Evolutionary conservation across 306 rosid species (phyloP), one percentile per base, ranked within the genome.

Genomic region (Vigna angularis): DNA sequence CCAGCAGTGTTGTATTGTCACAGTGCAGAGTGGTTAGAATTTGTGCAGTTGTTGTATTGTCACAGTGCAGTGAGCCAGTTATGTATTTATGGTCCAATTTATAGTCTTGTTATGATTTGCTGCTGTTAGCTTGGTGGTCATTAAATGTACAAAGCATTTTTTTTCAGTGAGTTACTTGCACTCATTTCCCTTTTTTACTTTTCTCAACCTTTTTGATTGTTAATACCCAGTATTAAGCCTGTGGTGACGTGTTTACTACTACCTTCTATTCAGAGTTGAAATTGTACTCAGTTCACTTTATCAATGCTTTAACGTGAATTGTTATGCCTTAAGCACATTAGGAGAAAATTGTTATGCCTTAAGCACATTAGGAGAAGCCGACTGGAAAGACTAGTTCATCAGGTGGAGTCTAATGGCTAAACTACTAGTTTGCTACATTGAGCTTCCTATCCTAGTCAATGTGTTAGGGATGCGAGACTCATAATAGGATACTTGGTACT

Each of bases 1-100:
- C 59, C 58, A 28, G 34, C 20, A 53, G 11, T 4, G 7, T 13
- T 65, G 28, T 50, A 24, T 1, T 50, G 9, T 52, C 40, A 51
- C 49, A 42, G 49, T 20, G 57, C 55, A 28, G 17, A 20, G 12
- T 16, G 44, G 32, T 15, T 17, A 17, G 44, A 56, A 12, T 30
- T 72, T 5, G 13, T 59, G n/a, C 56, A 65, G 14, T 34, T 65
- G 64, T 13, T 65, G 42, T 50, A 24, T 1, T 50, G 9, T 38
- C 40, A 51, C 49, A 42, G 49, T 20, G 57, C 18, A 24, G 58
- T 58, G 36, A 40, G 3, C 50, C 40, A 48, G 34, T 71, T 55
- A 11, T 52, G 50, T 45, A 71, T 26, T 38, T 42, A n/a, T 66
- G 18, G 44, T 79, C 42, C 56, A 62, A 59, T 50, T 69, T 70